Evolutionary conservation across 768 basidiomycete species (phyloP).

Genomic region (Tricholoma hemisulphureum): DNA sequence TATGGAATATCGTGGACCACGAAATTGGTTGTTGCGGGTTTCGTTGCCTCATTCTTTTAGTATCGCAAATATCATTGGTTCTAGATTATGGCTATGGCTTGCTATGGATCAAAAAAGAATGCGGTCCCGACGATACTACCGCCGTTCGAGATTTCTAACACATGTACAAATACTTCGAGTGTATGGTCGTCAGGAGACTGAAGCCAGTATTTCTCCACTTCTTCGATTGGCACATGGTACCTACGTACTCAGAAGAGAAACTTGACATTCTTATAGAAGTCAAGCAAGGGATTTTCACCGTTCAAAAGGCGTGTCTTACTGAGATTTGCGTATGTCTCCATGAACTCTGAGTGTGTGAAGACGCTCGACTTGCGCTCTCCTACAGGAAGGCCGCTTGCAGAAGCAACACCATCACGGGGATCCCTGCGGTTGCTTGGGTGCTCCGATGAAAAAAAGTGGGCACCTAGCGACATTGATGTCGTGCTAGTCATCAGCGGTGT

Average conservation of each 20-base stretch:
- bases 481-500: constrained; percentile 54
- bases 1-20: too few species aligned
- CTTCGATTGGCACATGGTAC: too few species aligned
- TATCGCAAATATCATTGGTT: background rate
- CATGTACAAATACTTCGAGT: too few species aligned
- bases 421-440: constrained; percentile 54
- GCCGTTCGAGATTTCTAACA: too few species aligned
- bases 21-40: too few species aligned
- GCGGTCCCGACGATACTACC: too few species aligned
- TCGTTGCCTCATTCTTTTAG: background rate
- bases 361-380: constrained; percentile 82
- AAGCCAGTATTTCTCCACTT: too few species aligned
- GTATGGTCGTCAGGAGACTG: too few species aligned
- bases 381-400: constrained; percentile 74
- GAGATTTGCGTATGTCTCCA: constrained; percentile 81
- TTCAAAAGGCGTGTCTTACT: constrained; percentile 66
- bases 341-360: constrained; percentile 85
- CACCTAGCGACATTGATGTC: constrained; percentile 51
- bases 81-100: background rate
- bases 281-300: constrained; percentile 86
- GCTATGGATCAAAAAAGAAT: too few species aligned
- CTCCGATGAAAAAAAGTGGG: constrained; percentile 72
- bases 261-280: constrained; percentile 92
- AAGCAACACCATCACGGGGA: constrained; percentile 69
- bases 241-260: constrained; percentile 64